Conservation (phyloP, 1,139 yeast species). For the Yamadazyma mexicana region DNA sequence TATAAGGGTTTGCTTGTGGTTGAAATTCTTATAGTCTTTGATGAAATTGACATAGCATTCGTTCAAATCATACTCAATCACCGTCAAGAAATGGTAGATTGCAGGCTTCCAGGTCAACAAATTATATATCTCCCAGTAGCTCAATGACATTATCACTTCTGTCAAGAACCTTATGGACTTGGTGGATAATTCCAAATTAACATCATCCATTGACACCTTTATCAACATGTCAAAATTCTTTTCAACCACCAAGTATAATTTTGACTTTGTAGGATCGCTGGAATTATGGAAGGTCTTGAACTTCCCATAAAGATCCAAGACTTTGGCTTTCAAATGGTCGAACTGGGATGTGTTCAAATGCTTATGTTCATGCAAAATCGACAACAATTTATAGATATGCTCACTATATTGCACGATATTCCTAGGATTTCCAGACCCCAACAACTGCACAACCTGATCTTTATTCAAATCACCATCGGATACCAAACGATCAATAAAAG, state of each 20-base stretch:
- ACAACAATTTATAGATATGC: conserved; percentile 35
- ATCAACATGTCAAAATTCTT: conserved; percentile 42
- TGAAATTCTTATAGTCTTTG: conserved; percentile 32
- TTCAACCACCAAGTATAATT: conserved; percentile 36
- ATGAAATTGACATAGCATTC: conserved; percentile 41
- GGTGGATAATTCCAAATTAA: conserved; percentile 34
- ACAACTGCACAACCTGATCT: conserved; percentile 30
- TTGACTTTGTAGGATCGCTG: conserved; percentile 29
- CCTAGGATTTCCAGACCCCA: conserved; percentile 30
- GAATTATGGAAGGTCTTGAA: conserved; percentile 23
- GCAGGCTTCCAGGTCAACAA: conserved; percentile 46
- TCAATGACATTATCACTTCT: conserved; percentile 36
- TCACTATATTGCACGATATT: conserved; percentile 38
- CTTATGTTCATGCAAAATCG: conserved; percentile 26
- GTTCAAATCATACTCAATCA: conserved; percentile 41
- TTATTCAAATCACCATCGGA: conserved; percentile 17
- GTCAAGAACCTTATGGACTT: conserved; percentile 41
- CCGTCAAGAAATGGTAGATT: conserved; percentile 39
- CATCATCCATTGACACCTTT: conserved; percentile 32
- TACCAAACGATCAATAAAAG: conserved; percentile 11
- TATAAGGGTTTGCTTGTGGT: conserved; percentile 16
- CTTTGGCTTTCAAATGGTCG: conserved; percentile 23
- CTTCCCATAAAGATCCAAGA: conserved; percentile 25
- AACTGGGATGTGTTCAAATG: conserved; percentile 8
- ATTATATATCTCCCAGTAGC: conserved; percentile 50